Evolutionary conservation across 163 green algal genomes (phyloP), one percentile per base, ranked within the genome.

Genomic region (Smithsoniella earleae): DNA sequence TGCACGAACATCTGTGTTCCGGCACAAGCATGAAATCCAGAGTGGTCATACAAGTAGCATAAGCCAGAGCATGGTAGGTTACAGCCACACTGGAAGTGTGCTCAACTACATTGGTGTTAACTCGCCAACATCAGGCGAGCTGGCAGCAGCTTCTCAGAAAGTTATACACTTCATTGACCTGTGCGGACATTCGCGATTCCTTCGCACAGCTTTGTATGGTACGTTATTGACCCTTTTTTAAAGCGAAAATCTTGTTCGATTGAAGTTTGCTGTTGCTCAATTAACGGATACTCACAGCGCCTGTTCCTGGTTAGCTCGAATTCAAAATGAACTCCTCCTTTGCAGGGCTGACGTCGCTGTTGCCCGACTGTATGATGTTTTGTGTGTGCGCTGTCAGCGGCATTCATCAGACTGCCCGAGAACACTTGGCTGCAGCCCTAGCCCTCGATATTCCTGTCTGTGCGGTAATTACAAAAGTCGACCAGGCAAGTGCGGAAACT

Each of bases 1-100:
- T 8, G 89, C 88, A 8, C 85, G 90, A 45, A 90, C 90, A 79
- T 74, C 73, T n/a, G 86, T 95, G 36, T 82, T 94, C 4, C 78
- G 83, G 18, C 90, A 96, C 83, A 92, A 90, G 84, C 90, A 96
- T 46, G 90, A 96, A 79, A 89, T 95, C 10, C 82, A 92, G 83
- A 88, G 66, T n/a, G 89, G 89, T 2, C 84, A 87, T 73, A 95
- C 89, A 6, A 87, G 78, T 66, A 86, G 73, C 49, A 84, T 93
- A 55, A 82, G 64, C 31, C 84, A 92, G 75, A 75, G 84, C 38
- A 49, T 79, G 22, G 31, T 84, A 8, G 78, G 69, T 36, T 88
- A 86, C 49, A 74, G 78, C 18, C 28, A 30, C 52, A 73, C 75
- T 77, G 83, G 82, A 27, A 36, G 55, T 8, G 79, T 93, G 62